These are phyloP conservation scores for Waltergamsia citrina DNA, from an alignment of 2,329 filamentous ascomycete species.

Conservation along the genomic window DNA sequence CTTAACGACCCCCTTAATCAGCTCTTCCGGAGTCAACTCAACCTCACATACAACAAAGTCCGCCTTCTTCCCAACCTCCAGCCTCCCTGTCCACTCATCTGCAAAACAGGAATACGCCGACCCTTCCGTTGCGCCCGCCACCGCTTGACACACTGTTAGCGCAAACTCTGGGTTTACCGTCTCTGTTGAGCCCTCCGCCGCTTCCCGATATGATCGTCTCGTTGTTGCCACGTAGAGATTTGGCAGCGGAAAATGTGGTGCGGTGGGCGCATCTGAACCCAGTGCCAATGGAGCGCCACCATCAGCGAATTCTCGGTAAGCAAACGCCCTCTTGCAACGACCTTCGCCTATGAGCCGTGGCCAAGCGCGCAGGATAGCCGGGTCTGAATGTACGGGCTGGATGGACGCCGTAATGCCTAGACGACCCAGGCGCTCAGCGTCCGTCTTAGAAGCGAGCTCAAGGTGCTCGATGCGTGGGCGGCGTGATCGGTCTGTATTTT, in stretches of 20 bases:
- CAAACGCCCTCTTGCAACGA: constrained; percentile 49
- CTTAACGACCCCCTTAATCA: constrained; percentile 33
- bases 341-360: constrained; percentile 43
- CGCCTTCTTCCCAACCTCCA: constrained; percentile 42
- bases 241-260: constrained; percentile 40
- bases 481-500: constrained; percentile 28
- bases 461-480: constrained; percentile 58
- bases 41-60: constrained; percentile 47
- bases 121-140: constrained; percentile 43
- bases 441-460: constrained; percentile 44
- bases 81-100: constrained; percentile 40
- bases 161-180: constrained; percentile 43
- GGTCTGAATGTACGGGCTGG: constrained; percentile 49
- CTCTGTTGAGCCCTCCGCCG: constrained; percentile 20
- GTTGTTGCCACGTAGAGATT: constrained; percentile 53
- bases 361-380: constrained; percentile 53
- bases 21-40: constrained; percentile 32
- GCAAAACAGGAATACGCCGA: constrained; percentile 50
- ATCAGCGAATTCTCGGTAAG: constrained; percentile 51
- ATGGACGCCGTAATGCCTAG: constrained; percentile 52
- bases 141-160: constrained; percentile 41
- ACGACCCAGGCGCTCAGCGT: constrained; percentile 44
- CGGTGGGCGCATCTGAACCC: constrained; percentile 51
- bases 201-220: constrained; percentile 40
- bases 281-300: constrained; percentile 44